Evolutionary conservation across 768 basidiomycete genomes (phyloP).

Genomic region (Brasilioporus rufonigricans): DNA sequence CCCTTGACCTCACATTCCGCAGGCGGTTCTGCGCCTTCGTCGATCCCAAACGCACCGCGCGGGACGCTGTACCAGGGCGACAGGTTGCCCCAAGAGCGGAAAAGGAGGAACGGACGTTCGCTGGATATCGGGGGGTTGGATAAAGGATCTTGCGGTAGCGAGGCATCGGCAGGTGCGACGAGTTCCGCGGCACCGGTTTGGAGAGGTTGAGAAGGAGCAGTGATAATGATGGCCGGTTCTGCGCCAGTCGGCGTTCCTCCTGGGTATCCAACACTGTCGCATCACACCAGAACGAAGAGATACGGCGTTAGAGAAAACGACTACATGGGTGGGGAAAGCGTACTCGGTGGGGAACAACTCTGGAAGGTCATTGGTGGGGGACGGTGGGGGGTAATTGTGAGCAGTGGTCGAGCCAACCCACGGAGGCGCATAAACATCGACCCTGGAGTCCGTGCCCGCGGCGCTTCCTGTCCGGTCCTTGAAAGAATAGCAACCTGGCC

Average conservation of each 20-base stretch:
- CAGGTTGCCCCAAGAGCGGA: slow-evolving; percentile 81
- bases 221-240: slow-evolving; percentile 68
- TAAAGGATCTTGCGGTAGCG: slow-evolving; percentile 21
- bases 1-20: slow-evolving; percentile 69
- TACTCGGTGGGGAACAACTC: slow-evolving; percentile 68
- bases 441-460: slow-evolving; percentile 5
- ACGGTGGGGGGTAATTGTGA: slow-evolving; percentile 68
- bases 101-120: slow-evolving; percentile 55
- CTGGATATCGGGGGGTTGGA: slow-evolving; percentile 1
- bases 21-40: slow-evolving; percentile 69
- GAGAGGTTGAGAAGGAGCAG: slow-evolving; percentile 75
- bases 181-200: slow-evolving; percentile 70
- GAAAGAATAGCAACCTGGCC: slow-evolving; percentile 32
- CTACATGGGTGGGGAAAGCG: background rate
- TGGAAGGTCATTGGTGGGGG: slow-evolving; percentile 71
- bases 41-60: slow-evolving; percentile 63
- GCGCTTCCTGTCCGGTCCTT: background rate
- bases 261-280: slow-evolving; percentile 59
- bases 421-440: slow-evolving; percentile 51
- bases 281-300: background rate
- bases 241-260: slow-evolving; percentile 80
- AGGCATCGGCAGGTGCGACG: slow-evolving; percentile 42
- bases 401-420: slow-evolving; percentile 70
- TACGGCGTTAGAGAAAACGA: background rate
- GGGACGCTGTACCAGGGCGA: slow-evolving; percentile 83